Conservation (phyloP, 768 basidiomycete genomes). For the Lepiota venenata region DNA sequence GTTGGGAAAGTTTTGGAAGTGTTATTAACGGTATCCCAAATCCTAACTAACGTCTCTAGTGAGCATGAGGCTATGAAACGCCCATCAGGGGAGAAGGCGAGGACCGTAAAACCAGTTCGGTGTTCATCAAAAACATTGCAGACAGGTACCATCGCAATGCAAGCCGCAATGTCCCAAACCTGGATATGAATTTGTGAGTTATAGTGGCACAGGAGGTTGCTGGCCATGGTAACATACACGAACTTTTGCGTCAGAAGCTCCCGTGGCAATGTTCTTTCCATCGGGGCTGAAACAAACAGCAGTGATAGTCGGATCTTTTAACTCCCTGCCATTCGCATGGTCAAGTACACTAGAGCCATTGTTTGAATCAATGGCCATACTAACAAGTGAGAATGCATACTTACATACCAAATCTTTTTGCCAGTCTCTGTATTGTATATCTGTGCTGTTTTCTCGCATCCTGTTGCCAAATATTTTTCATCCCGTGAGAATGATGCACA, state of each 20-base stretch:
- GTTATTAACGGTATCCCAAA: conserved; percentile 34
- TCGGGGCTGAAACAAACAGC: conserved; percentile 91
- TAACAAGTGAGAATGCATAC: not conserved
- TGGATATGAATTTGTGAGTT: conserved; percentile 25
- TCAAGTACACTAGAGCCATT: conserved; percentile 54
- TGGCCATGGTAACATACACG: conserved; percentile 46
- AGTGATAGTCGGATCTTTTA: conserved; percentile 86
- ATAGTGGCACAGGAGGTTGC: conserved; percentile 35
- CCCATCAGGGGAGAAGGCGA: conserved; percentile 42
- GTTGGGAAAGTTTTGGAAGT: conserved; percentile 35
- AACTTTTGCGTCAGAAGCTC: conserved; percentile 88
- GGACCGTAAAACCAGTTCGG: conserved; percentile 24
- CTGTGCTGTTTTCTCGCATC: conserved; percentile 91
- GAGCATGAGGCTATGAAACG: conserved; percentile 81
- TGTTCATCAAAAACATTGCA: conserved; percentile 80
- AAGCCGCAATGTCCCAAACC: conserved; percentile 89
- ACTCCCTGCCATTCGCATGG: conserved; percentile 68
- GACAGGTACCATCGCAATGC: conserved; percentile 70
- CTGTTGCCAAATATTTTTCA: conserved; percentile 90
- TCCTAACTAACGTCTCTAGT: conserved; percentile 49
- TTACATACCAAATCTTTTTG: conserved; percentile 70
- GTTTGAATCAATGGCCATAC: not conserved
- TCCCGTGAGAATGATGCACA: conserved; percentile 97
- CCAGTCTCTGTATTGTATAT: conserved; percentile 95
- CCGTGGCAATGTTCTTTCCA: conserved; percentile 86